phyloP scores from a whole-genome alignment of 2,329 filamentous ascomycete species.

The Colletotrichum falcatum region DNA sequence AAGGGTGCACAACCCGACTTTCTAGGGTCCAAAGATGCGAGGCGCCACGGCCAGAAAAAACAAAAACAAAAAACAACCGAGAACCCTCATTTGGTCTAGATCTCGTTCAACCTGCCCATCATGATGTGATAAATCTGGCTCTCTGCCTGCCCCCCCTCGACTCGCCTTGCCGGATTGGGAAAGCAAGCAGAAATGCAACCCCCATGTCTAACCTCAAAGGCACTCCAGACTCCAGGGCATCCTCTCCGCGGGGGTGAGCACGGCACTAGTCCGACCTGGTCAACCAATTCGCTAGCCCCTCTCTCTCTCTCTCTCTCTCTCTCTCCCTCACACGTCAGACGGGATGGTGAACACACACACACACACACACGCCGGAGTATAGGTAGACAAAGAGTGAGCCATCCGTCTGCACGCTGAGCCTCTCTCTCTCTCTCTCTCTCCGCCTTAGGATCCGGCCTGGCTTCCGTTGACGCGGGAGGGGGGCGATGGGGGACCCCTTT shows the following conservation, averaged over 20 bases:
- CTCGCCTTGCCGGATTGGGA: not conserved
- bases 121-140: slow-evolving; percentile 38
- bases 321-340: slow-evolving; percentile 22
- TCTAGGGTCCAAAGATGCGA: slow-evolving; percentile 14
- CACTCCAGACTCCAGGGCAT: not conserved
- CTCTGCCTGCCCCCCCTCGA: not conserved
- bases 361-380: not conserved
- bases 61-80: no score
- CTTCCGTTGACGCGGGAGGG: slow-evolving; percentile 3
- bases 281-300: slow-evolving; percentile 34
- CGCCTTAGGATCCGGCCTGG: not conserved
- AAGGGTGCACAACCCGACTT: not conserved
- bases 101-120: slow-evolving; percentile 3
- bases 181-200: slow-evolving; percentile 2
- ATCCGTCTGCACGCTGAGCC: not conserved
- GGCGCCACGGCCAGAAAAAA: no score
- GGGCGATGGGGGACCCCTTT: not conserved
- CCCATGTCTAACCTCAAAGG: slow-evolving; percentile 10
- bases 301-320: not conserved
- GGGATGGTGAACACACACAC: not conserved
- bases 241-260: slow-evolving; percentile 1
- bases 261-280: slow-evolving; percentile 36
- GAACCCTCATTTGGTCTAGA: slow-evolving; percentile 16
- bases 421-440: no score
- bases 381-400: not conserved